Evolutionary conservation across 208 protist genomes (phyloP).

Genomic region (Crithidia brevicula): DNA sequence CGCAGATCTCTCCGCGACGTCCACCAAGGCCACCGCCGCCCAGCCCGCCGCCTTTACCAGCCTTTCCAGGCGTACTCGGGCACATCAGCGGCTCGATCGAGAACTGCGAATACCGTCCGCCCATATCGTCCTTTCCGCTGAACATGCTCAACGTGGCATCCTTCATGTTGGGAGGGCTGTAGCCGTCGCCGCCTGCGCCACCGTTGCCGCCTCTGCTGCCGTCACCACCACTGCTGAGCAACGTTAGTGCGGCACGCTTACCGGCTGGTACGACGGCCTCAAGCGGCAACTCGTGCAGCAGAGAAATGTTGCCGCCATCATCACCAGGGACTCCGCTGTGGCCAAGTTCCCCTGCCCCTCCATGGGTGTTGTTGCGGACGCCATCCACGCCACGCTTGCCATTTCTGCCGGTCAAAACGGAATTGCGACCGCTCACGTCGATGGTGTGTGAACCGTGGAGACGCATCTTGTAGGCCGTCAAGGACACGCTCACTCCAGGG

Average conservation of each 20-base stretch:
- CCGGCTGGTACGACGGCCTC: neutral
- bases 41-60: neutral
- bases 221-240: neutral
- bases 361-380: neutral
- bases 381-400: neutral
- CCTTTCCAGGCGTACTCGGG: neutral
- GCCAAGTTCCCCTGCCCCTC: neutral
- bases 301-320: neutral
- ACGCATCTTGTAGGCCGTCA: neutral
- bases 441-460: neutral
- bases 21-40: neutral
- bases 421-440: neutral
- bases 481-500: neutral
- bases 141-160: neutral
- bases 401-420: neutral
- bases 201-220: neutral
- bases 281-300: neutral
- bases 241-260: neutral
- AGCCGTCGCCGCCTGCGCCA: neutral
- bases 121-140: neutral
- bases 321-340: neutral
- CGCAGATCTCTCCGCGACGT: neutral
- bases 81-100: neutral
- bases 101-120: neutral
- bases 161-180: neutral